Base-by-base conservation (phyloP, 208 protist species). In the Leishmania mexicana region DNA sequence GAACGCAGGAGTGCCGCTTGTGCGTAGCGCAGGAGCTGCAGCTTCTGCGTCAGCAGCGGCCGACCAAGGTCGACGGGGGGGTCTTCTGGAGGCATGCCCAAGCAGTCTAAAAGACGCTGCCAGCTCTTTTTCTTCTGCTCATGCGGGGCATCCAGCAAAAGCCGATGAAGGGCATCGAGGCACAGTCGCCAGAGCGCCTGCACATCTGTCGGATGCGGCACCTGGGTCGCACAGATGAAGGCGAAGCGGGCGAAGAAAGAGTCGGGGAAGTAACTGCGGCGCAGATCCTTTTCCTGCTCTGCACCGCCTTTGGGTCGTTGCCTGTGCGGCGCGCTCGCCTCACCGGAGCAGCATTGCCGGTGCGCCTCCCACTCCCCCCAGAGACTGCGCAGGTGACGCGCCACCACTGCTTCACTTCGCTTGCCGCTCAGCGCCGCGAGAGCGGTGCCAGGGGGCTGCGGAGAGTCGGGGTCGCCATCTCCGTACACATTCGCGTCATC, bases 211-310 rank as follows among this genome's bases (percentile, higher is more conserved):
- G 84, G 83, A 21, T 71, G 54, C 31, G 76, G 78, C 24, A 90
- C 47, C 78, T 87, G 54, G 1, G 76, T 86, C n/a, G 83, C 86
- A 71, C 87, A 92, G 51, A 82, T 51, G 79, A 90, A 85, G 3
- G 92, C 89, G 70, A 97, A 92, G 68, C 94, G 92, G 28, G 87
- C 87, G 68, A 96, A 85, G 38, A 97, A 85, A 10, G 94, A 96
- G 42, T 89, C 88, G 2, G 94, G 94, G 51, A 93, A 93, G 83
- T 97, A 97, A 35, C 85, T 83, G 64, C 60, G 54, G 17, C 94
- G 92, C 47, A 93, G 70, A 60, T 93, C 90, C 54, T 85, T 88
- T 38, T 67, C 49, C 10, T 49, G 60, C 28, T 7, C 75, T 17
- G 75, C 75, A 31, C 35, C 57, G 15, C 73, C 73, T 35, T 31